phyloP scores from a whole-genome alignment of 345 rosid species.

The Camelina neglecta region DNA sequence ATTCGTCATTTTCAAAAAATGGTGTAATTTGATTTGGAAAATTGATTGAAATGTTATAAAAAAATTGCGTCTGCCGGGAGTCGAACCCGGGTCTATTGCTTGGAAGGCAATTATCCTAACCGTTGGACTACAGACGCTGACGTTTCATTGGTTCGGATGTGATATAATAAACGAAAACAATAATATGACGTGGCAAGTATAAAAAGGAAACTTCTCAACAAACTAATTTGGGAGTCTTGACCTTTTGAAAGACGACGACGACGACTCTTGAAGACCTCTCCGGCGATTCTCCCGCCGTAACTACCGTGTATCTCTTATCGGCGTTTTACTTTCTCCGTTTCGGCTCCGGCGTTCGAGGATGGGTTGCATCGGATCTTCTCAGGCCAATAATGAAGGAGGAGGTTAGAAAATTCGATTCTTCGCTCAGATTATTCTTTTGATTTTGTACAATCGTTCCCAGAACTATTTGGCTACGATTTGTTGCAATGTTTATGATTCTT shows the following conservation, averaged over 20 bases:
- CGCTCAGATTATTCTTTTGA: not conserved
- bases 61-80: slow-evolving; percentile 76
- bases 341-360: slow-evolving; percentile 5
- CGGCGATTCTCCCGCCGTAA: slow-evolving; percentile 14
- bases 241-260: slow-evolving; percentile 1
- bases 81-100: slow-evolving; percentile 92
- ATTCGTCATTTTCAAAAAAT: not conserved
- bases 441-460: too few relatives aligned
- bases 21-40: too few relatives aligned
- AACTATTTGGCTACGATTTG: not conserved
- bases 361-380: slow-evolving; percentile 46
- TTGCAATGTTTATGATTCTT: not conserved
- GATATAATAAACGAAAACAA: not conserved
- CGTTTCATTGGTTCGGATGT: not conserved
- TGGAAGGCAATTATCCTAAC: slow-evolving; percentile 98
- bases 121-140: slow-evolving; percentile 92
- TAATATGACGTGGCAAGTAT: slow-evolving; percentile 18
- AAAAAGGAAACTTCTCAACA: not conserved
- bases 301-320: not conserved
- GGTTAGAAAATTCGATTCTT: not conserved
- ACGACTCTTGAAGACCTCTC: slow-evolving; percentile 21
- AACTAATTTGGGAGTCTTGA: slow-evolving; percentile 11
- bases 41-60: too few relatives aligned
- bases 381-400: slow-evolving; percentile 28
- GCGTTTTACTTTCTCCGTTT: not conserved